Base-by-base conservation (phyloP, 2,329 filamentous ascomycete species). In the Arachnomyces sp. region DNA sequence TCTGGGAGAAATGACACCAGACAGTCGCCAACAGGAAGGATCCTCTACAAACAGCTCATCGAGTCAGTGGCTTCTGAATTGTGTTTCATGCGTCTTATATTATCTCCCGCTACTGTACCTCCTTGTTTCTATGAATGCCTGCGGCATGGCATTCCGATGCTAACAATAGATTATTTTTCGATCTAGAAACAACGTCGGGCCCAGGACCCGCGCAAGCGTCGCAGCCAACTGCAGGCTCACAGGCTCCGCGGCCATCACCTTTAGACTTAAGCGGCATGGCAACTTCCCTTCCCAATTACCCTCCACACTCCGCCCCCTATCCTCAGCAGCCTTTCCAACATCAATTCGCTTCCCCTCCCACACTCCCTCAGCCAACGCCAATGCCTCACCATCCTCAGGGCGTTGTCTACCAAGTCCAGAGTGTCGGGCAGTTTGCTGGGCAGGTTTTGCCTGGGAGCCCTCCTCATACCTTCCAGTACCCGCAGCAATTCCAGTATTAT, bases 201-300 rank as follows among this genome's bases (percentile, higher is more conserved):
- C 17, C 17, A 25, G 33, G 41, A 48, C 5, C 21, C 21, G 9
- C 5, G 21, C 21, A 25, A 25, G 9, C 21, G 18, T 34, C 38
- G 12, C 9, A 46, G 28, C 50, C 44, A 44, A 38, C 47, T 36
- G 39, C 51, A 32, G 52, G 49, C 28, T 44, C 34, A 39, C 46
- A 48, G 34, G 38, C 43, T 17, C 31, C 42, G 12, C 37, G 37
- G 7, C 40, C 46, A 13, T 49, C 55, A 17, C 31, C 48, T 12
- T 42, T 58, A 32, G 53, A 50, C 28, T 61, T 61, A 58, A 44
- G 44, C 17, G 51, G 53, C 34, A 57, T 61, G 52, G 42, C 41
- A 28, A 56, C 59, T 33, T 39, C 52, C 15, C 42, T 62, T 6
- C 59, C 59, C 8, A 38, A 36, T 17, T 54, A 52, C 30, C 54